Evolutionary conservation across 768 basidiomycete species (phyloP).

Genomic region (Boletellus ananas): DNA sequence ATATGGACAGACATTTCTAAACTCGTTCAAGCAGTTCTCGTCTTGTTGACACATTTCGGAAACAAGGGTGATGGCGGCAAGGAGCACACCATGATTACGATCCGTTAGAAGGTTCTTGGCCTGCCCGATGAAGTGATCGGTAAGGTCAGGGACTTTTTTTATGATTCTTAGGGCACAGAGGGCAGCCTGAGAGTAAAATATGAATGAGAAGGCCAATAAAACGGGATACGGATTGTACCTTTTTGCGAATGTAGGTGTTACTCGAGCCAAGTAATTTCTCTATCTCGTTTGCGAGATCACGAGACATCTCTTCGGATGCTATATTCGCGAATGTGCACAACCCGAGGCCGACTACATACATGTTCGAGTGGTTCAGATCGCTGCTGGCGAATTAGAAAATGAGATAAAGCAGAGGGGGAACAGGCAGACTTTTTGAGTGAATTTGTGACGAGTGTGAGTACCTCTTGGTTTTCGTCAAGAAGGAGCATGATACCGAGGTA

Average conservation of each 20-base stretch:
- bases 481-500: constrained; percentile 98
- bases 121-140: constrained; percentile 87
- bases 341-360: constrained; percentile 96
- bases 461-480: constrained; percentile 96
- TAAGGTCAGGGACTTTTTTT: constrained; percentile 92
- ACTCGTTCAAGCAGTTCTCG: constrained; percentile 69
- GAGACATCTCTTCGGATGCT: constrained; percentile 98
- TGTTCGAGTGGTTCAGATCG: constrained; percentile 99
- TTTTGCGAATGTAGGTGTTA: constrained; percentile 98
- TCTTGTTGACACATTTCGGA: constrained; percentile 92
- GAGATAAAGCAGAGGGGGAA: not conserved
- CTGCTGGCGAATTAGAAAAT: constrained; percentile 39
- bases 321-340: constrained; percentile 99
- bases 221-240: constrained; percentile 46
- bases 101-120: constrained; percentile 90
- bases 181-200: constrained; percentile 60
- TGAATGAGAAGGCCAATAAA: not conserved
- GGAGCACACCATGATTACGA: constrained; percentile 93
- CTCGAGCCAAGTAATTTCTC: constrained; percentile 96
- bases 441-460: constrained; percentile 95
- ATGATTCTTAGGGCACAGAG: constrained; percentile 92
- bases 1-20: constrained; percentile 68
- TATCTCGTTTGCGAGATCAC: constrained; percentile 96
- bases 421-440: constrained; percentile 86
- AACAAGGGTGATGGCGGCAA: constrained; percentile 91